A percentile compares a stretch with the other conserved stretches of the same genome.
These are phyloP conservation scores for Colletotrichum eremochloae DNA, from an alignment of 2,329 filamentous ascomycete species.

Conservation along the genomic window DNA sequence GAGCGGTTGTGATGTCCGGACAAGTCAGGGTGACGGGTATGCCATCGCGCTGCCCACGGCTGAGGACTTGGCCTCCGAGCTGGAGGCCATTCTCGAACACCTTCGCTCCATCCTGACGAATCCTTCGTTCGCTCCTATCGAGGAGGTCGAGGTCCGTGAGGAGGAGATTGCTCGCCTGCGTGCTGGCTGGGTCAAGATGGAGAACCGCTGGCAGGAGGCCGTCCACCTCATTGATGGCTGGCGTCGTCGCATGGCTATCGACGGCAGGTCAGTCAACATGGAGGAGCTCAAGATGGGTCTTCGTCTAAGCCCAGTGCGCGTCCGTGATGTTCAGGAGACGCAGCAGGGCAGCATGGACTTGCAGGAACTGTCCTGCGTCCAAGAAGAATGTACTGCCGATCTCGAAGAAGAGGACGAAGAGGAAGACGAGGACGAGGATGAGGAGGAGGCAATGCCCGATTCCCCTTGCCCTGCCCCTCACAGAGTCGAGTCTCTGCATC, in stretches of 20 bases:
- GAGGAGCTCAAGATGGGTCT: conserved; percentile 78
- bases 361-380: conserved; percentile 53
- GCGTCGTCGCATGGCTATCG: conserved; percentile 83
- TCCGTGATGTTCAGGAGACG: conserved; percentile 65
- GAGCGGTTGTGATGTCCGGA: conserved; percentile 64
- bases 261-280: conserved; percentile 77
- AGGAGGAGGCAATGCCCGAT: conserved; percentile 40
- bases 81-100: conserved; percentile 84
- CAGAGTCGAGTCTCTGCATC: conserved; percentile 55
- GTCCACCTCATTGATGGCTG: conserved; percentile 92
- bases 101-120: conserved; percentile 90
- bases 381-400: conserved; percentile 54
- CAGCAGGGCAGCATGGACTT: conserved; percentile 53
- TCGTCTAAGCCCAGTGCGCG: conserved; percentile 70
- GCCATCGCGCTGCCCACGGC: conserved; percentile 53
- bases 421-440: no score
- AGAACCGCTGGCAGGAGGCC: conserved; percentile 89
- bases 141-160: conserved; percentile 93
- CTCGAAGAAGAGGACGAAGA: conserved; percentile 56
- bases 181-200: conserved; percentile 94
- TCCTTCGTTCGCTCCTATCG: conserved; percentile 94
- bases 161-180: conserved; percentile 88
- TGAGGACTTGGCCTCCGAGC: conserved; percentile 79
- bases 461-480: conserved; percentile 47
- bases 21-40: conserved; percentile 47